Evolutionary conservation across 495 filamentous ascomycete species (phyloP), one percentile per base, ranked within the genome.

Genomic region (Margaritispora aquatica): DNA sequence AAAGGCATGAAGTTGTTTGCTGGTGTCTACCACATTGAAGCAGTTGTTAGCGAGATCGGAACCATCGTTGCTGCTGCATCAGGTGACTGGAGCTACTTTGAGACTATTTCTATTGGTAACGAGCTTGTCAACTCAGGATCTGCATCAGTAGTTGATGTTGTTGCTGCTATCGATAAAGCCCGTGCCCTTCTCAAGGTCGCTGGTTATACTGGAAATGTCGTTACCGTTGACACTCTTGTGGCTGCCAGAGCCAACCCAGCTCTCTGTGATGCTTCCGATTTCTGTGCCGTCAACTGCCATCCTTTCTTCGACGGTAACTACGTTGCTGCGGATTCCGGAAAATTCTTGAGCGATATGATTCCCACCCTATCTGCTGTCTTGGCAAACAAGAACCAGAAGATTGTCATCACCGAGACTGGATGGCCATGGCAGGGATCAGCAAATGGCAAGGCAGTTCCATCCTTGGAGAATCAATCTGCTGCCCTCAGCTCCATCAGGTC

Each of bases 201-300:
- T 26, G 89, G 88, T 4, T 96, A 88, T 68, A 63, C 66, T 10
- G 90, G 92, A 10, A 83, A 85, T 1, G 83, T 96, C 23, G 88
- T 90, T 1, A 85, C 87, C 1, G 87, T 89, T 22, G 92, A 96
- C 60, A 93, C 88, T 1, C 87, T 88, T 65, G 75, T 83, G 13
- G 83, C 86, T 1, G 76, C 86, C 26, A 71, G 84, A 54, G 66
- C 70, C 38, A 82, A 96, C 60, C 86, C 88, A 0, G 71, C 79
- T 57, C 74, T 96, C 49, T 96, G 92, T 72, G 67, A 84, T 9
- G 77, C 72, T 24, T 87, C 85, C 7, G 91, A 95, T 63, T 90
- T 87, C 71, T 89, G 84, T 64, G 87, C 90, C 0, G 82, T 86
- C 36, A 96, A 96, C 66, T 78, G 82, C 59, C 92, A 96, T 66